Evolutionary conservation across 2,329 filamentous ascomycete species (phyloP).

Genomic region (Paraconiothyrium sp.): DNA sequence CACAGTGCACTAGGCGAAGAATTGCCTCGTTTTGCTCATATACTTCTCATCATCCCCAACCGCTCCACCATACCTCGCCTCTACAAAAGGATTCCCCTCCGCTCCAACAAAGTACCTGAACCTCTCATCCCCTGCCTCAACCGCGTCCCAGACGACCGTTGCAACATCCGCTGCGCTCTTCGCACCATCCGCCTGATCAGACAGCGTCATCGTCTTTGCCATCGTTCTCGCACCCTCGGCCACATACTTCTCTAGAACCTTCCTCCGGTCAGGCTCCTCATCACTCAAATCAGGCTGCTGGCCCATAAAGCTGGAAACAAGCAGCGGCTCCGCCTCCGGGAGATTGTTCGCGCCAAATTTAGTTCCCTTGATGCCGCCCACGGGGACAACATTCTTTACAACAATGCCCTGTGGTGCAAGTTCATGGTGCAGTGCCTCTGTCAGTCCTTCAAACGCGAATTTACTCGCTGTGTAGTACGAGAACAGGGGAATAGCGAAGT

Average conservation of each 20-base stretch:
- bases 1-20: not conserved
- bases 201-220: not conserved
- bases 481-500: not conserved
- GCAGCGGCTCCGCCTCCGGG: slow-evolving; percentile 3
- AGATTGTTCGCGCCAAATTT: slow-evolving; percentile 1
- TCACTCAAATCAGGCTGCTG: not conserved
- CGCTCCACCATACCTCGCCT: slow-evolving; percentile 1
- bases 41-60: not conserved
- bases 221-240: not conserved
- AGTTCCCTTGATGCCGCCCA: not conserved
- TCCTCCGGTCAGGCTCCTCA: not conserved
- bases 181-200: slow-evolving; percentile 3
- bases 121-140: not conserved
- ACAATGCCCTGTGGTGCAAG: not conserved
- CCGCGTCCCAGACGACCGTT: not conserved
- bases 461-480: slow-evolving; percentile 8
- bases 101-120: slow-evolving; percentile 5
- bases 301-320: not conserved
- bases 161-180: slow-evolving; percentile 4
- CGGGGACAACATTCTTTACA: slow-evolving; percentile 2
- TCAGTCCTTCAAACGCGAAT: not conserved
- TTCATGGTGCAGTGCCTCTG: not conserved
- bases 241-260: not conserved
- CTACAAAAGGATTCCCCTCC: not conserved
- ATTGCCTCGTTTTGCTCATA: not conserved